A percentile compares a stretch with the other conserved stretches of the same genome.
Evolutionary conservation across 163 green algal genomes (phyloP).

Genomic region (Chlorella variabilis): DNA sequence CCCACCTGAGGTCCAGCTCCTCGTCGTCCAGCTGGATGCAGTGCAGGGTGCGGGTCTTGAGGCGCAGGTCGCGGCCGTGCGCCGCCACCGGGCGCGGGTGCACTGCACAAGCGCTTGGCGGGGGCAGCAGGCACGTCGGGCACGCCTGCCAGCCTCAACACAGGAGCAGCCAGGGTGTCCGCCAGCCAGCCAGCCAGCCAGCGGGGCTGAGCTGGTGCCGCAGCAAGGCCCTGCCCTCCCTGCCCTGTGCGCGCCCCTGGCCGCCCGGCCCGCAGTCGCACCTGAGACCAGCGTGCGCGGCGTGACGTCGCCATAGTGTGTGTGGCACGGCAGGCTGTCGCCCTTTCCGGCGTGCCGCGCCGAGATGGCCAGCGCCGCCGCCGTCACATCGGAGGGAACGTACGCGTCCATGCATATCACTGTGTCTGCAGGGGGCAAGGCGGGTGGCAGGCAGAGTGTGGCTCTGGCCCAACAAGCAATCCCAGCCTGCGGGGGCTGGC

Average conservation of each 20-base stretch:
- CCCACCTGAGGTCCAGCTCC: slow-evolving; percentile 47
- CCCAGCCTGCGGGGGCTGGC: no score
- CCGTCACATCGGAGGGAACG: slow-evolving; percentile 54
- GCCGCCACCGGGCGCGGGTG: slow-evolving; percentile 15
- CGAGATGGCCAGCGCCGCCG: slow-evolving; percentile 50
- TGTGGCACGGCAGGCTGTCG: background rate
- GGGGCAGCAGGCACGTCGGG: background rate
- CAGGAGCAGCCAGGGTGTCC: no score
- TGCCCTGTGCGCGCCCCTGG: background rate
- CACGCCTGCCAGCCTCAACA: background rate
- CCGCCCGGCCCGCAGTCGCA: background rate
- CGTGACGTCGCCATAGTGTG: slow-evolving; percentile 29
- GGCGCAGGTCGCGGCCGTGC: slow-evolving; percentile 34
- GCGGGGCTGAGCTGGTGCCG: no score
- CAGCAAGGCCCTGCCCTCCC: no score
- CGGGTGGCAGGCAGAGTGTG: no score
- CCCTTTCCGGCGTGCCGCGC: slow-evolving; percentile 9
- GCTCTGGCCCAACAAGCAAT: no score
- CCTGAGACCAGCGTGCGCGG: slow-evolving; percentile 9
- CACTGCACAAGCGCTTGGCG: background rate
- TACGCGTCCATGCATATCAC: slow-evolving; percentile 71
- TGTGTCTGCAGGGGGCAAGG: slow-evolving; percentile 46
- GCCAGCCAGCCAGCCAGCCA: background rate
- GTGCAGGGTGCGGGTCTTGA: slow-evolving; percentile 27
- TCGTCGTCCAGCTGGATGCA: slow-evolving; percentile 52